Evolutionary conservation across 352 stramenopile species (phyloP).

Genomic region (Globisporangium splendens): DNA sequence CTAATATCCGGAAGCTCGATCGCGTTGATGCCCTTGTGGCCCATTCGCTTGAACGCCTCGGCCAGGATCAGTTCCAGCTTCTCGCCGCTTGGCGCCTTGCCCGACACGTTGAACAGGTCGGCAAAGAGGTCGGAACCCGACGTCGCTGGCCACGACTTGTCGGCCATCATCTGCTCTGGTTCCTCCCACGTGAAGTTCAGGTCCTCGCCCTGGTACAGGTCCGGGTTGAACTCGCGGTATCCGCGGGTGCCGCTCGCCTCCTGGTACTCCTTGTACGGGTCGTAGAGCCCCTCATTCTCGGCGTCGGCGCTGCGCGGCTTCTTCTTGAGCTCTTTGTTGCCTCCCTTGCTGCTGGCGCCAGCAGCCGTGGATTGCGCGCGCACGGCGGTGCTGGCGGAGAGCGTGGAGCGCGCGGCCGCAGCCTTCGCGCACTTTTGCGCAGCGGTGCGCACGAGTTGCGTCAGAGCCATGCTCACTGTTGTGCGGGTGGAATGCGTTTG

Average conservation of each 20-base stretch:
- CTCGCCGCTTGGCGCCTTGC: conserved; percentile 42
- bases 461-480: conserved; percentile 28
- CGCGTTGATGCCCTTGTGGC: conserved; percentile 69
- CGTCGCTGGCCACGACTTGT: conserved; percentile 86
- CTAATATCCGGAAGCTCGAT: conserved; percentile 73
- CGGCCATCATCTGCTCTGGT: conserved; percentile 79
- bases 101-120: conserved; percentile 79
- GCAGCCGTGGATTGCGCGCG: conserved; percentile 12
- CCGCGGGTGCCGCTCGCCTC: conserved; percentile 56
- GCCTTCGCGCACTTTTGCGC: conserved; percentile 18
- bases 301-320: conserved; percentile 14
- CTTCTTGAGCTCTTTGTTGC: conserved; percentile 14
- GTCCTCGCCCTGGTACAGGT: conserved; percentile 48
- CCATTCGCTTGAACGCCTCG: conserved; percentile 72
- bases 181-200: conserved; percentile 68
- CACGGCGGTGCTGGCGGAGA: not conserved
- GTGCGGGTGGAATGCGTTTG: not conserved
- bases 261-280: conserved; percentile 83
- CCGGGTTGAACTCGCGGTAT: conserved; percentile 81
- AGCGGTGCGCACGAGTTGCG: conserved; percentile 36
- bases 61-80: conserved; percentile 67
- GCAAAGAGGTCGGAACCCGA: conserved; percentile 74
- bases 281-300: conserved; percentile 48
- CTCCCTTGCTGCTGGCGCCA: conserved; percentile 4
- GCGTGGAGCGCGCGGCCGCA: conserved; percentile 14